Evolutionary conservation across 1,284 basidiomycete species (phyloP), one percentile per base, ranked within the genome.

Genomic region (Earliella scabrosa): DNA sequence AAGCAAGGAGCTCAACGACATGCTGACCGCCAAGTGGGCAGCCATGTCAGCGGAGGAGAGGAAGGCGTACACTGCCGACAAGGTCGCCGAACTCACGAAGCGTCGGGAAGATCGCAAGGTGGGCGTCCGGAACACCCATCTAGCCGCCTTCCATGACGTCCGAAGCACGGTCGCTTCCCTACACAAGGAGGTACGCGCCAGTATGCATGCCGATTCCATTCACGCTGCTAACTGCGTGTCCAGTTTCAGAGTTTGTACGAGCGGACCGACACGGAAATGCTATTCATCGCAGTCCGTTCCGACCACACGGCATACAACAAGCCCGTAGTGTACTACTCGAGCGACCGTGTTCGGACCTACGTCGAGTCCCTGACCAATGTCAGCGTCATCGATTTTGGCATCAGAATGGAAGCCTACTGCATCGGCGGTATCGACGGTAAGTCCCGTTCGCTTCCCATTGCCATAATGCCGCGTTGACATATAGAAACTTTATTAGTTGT

Each of bases 201-300:
- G 32, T n/a, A n/a, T 31, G 32, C 11, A 2, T 13, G 10, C 10
- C 20, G 8, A 5, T 9, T 14, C n/a, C n/a, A n/a, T 3, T 20
- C 5, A 20, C 16, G 16, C 3, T 31, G 1, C 43, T 46, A 45
- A 10, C 4, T 7, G 14, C 10, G 10, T 18, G 16, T 36, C 9
- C 26, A 63, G 61, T 36, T 61, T 8, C 34, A 52, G 32, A 38
- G 46, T 6, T 41, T 63, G 7, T 32, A 58, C 35, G 20, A 39
- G 8, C 56, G 63, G 21, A 65, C 65, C 2, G 58, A 61, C 0
- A 45, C 39, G 5, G 65, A 66, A 26, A 26, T 60, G 8, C 18
- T 63, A 4, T 23, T 65, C 3, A 11, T 65, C 18, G 50, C 45
- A 2, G 45, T 39, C 6, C 32, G 56, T 1, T 49, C 52, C 1